A percentile compares a stretch with the other conserved stretches of the same genome.
These are phyloP conservation scores for Cyanodermella asteris DNA, from an alignment of 2,329 filamentous ascomycete species.

Conservation along the genomic window DNA sequence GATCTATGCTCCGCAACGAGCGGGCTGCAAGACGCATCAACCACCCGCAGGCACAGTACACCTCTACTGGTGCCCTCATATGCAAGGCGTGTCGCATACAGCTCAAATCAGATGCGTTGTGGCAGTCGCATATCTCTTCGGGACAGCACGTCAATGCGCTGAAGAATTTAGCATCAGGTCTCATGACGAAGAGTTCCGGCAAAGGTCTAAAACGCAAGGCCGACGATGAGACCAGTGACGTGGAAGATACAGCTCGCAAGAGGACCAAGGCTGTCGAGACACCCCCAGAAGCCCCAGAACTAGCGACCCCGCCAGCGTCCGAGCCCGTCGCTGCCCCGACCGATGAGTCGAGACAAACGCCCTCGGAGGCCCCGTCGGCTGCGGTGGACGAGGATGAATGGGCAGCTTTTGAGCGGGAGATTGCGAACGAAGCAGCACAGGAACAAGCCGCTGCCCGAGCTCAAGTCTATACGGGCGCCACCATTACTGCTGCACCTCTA, in stretches of 20 bases:
- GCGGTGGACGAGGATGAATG: constrained; percentile 58
- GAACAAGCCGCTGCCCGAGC: too few relatives aligned
- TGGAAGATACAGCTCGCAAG: constrained; percentile 21
- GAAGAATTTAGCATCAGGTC: too few relatives aligned
- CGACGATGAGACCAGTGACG: constrained; percentile 17
- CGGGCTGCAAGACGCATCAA: constrained; percentile 51
- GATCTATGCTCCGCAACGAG: constrained; percentile 58
- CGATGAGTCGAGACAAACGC: not conserved
- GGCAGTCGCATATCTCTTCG: constrained; percentile 40
- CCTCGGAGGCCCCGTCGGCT: constrained; percentile 4
- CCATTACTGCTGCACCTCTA: constrained; percentile 48
- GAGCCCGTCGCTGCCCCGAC: not conserved
- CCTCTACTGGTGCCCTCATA: constrained; percentile 42
- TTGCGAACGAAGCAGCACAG: constrained; percentile 28
- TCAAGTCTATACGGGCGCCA: constrained; percentile 30
- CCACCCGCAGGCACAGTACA: constrained; percentile 47
- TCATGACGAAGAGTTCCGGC: too few relatives aligned
- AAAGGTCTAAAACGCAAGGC: constrained; percentile 38
- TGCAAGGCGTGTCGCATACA: constrained; percentile 44
- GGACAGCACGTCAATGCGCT: constrained; percentile 21
- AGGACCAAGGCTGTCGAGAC: constrained; percentile 17
- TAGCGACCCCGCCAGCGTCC: not conserved
- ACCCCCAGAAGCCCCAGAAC: constrained; percentile 3
- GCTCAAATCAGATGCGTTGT: constrained; percentile 43
- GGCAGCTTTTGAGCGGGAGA: constrained; percentile 71